These are phyloP conservation scores for Diplotaxis tenuifolia DNA, from an alignment of 345 rosid genomes.

Conservation along the genomic window DNA sequence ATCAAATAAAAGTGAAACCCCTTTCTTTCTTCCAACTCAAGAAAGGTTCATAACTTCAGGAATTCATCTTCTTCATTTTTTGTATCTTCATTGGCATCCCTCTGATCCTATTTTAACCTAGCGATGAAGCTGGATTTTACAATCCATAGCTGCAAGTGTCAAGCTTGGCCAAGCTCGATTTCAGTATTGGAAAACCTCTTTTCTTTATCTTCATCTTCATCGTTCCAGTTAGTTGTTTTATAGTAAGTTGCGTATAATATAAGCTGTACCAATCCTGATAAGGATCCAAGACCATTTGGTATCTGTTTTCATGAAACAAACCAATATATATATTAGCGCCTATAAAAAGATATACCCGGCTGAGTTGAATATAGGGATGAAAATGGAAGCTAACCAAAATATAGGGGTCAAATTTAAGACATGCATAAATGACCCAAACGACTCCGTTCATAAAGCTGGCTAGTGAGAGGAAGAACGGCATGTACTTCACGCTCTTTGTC, in stretches of 20 bases:
- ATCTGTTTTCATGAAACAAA: neutral
- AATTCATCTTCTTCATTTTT: neutral
- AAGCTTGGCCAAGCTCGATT: conserved; percentile 39
- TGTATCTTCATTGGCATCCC: neutral
- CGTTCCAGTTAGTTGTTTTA: conserved; percentile 43
- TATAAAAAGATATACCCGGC: neutral
- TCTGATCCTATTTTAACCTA: conserved; percentile 16
- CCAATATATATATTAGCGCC: neutral
- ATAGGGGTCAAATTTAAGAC: conserved; percentile 56
- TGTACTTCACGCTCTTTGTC: conserved; percentile 85
- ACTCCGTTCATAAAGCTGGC: conserved; percentile 53
- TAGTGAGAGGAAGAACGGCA: conserved; percentile 67
- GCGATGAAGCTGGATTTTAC: neutral
- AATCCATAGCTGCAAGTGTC: conserved; percentile 6
- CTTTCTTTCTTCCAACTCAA: conserved; percentile 14
- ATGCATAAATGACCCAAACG: conserved; percentile 58
- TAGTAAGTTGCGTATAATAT: conserved; percentile 43
- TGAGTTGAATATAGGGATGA: neutral
- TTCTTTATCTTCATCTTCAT: conserved; percentile 39
- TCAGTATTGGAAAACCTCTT: conserved; percentile 6
- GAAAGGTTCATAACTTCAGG: neutral
- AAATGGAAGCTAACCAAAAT: conserved; percentile 41
- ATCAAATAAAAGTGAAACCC: neutral
- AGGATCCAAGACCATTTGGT: conserved; percentile 40
- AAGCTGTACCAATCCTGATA: conserved; percentile 54